Evolutionary conservation across 345 rosid genomes (phyloP).

Genomic region (Citrus australasica): DNA sequence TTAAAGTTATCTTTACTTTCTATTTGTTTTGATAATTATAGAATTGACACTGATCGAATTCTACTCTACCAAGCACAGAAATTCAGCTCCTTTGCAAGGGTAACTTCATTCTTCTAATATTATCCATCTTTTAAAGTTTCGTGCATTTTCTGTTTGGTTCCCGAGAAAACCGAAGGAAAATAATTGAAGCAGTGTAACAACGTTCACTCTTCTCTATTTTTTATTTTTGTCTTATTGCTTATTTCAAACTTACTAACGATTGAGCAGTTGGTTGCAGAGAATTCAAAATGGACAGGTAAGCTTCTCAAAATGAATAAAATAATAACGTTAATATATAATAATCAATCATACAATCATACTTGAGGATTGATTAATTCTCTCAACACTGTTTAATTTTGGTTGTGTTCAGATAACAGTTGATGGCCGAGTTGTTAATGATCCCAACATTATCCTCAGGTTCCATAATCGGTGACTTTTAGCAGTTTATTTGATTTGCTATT

Average conservation of each 20-base stretch:
- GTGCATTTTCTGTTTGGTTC: background rate
- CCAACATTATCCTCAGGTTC: conserved; percentile 53
- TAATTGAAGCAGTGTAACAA: background rate
- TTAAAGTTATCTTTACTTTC: background rate
- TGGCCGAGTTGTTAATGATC: conserved; percentile 56
- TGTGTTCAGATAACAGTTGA: conserved; percentile 59
- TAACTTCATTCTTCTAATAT: conserved; percentile 15
- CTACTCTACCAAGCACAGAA: conserved; percentile 59
- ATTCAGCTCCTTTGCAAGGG: conserved; percentile 87
- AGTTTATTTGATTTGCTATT: background rate
- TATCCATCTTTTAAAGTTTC: background rate
- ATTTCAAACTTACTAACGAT: conserved; percentile 3
- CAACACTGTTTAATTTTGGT: background rate
- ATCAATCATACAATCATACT: background rate
- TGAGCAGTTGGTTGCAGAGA: conserved; percentile 81
- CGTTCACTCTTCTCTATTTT: background rate
- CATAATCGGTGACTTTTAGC: background rate
- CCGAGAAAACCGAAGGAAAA: conserved; percentile 1
- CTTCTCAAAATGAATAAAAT: background rate
- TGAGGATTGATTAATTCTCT: conserved; percentile 1
- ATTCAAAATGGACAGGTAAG: conserved; percentile 78
- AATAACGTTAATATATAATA: too few relatives aligned
- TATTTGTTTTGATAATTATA: conserved; percentile 11
- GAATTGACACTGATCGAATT: conserved; percentile 51
- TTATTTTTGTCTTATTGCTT: background rate